Evolutionary conservation across 2,329 filamentous ascomycete species (phyloP), one percentile per base, ranked within the genome.

Genomic region (Pyricularia pennisetigena): DNA sequence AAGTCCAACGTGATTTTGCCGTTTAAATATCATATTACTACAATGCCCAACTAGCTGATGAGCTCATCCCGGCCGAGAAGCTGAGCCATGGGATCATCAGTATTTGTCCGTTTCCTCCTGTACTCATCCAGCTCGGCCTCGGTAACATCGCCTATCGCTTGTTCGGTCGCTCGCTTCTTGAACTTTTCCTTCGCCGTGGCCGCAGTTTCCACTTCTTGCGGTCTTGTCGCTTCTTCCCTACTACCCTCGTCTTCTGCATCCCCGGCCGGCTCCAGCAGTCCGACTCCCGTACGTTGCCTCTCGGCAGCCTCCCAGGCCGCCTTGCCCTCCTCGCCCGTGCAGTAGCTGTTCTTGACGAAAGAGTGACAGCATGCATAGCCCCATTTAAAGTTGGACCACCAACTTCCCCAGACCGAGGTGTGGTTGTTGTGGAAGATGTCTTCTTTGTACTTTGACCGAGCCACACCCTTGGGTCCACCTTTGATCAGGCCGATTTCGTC

Each of bases 361-460:
- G 93, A 97, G 77, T 96, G 93, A 81, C 95, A 99, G 78, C 95
- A 99, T 26, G 91, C 86, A 78, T 97, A 99, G 1, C 95, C 95
- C 95, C 95, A 99, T 78, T 90, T 86, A 80, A 97, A 98, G 75
- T 92, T 89, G 67, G 88, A 87, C 95, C 95, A 99, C 95, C 95
- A 99, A 74, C 93, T 97, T 65, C 95, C 95, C 92, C 93, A 99
- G 3, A 97, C 90, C 0, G 90, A 90, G 3, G 88, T 93, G 79
- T 99, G 95, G 75, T 99, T 99, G 81, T 97, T 94, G 76, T 90
- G 86, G 68, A 91, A 81, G 0, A 97, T 84, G 74, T 99, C 93
- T 75, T 99, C 95, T 4, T 89, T 80, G 75, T 99, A 99, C 76
- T 97, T 98, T 59, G 93, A 97, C 77, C 91, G 94, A 66, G 90